phyloP scores from a whole-genome alignment of 164 flowering plant genomes.

The Sedum album region DNA sequence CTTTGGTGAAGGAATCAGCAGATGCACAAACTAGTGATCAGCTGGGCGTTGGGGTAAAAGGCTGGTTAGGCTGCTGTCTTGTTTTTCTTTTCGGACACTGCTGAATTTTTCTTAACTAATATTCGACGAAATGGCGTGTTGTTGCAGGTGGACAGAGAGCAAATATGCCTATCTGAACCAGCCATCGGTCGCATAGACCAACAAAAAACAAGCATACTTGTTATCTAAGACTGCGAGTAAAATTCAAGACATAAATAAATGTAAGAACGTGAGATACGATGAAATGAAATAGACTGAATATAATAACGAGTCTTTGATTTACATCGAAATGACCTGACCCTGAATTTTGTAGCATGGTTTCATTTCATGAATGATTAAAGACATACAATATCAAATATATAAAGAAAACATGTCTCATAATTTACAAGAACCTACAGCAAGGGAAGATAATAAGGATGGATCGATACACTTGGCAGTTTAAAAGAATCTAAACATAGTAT shows the following conservation, averaged over 20 bases:
- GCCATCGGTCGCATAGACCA: neutral
- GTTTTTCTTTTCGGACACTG: neutral
- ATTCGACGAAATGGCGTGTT: neutral
- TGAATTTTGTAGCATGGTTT: too few species aligned
- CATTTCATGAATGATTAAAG: neutral
- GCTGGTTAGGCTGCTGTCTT: neutral
- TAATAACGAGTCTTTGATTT: too few species aligned
- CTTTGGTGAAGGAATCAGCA: neutral
- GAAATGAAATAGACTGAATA: neutral
- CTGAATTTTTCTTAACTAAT: neutral
- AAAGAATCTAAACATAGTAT: neutral
- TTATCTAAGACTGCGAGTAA: too few species aligned
- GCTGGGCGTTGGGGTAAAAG: neutral
- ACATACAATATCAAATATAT: neutral
- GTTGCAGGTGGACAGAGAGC: neutral
- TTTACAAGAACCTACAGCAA: neutral
- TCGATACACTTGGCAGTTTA: neutral
- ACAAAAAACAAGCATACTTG: neutral
- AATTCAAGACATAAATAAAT: too few species aligned
- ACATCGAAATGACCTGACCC: too few species aligned
- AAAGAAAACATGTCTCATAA: neutral
- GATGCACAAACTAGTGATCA: neutral
- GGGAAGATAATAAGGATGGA: neutral
- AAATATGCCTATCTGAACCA: neutral
- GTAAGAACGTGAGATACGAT: too few species aligned